A percentile compares a stretch with the other conserved stretches of the same genome.
Evolutionary conservation across 2,329 filamentous ascomycete species (phyloP).

Genomic region (Aspergillus hiratsukae): DNA sequence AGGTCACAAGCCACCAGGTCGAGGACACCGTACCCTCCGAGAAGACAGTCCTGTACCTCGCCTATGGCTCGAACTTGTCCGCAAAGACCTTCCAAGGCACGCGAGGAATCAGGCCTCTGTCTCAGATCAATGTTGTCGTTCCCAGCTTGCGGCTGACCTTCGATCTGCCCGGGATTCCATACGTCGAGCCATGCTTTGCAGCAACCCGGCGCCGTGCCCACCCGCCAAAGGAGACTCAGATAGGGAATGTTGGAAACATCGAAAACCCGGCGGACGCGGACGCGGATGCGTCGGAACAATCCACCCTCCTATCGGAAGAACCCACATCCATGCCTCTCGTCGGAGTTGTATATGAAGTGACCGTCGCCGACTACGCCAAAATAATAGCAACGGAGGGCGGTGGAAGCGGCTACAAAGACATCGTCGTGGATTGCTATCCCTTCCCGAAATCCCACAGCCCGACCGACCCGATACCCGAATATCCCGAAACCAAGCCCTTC

Average conservation of each 20-base stretch:
- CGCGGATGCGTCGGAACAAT: slow-evolving; percentile 29
- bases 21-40: slow-evolving; percentile 5
- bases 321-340: slow-evolving; percentile 66
- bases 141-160: slow-evolving; percentile 76
- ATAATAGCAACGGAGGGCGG: slow-evolving; percentile 92
- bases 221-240: not conserved
- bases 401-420: slow-evolving; percentile 77
- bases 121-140: slow-evolving; percentile 74
- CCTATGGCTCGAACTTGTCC: slow-evolving; percentile 87
- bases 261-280: slow-evolving; percentile 4
- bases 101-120: slow-evolving; percentile 76
- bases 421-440: slow-evolving; percentile 71
- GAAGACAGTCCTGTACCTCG: slow-evolving; percentile 69
- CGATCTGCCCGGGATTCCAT: slow-evolving; percentile 79
- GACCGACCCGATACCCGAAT: slow-evolving; percentile 57
- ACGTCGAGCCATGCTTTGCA: slow-evolving; percentile 86
- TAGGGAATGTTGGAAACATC: slow-evolving; percentile 6
- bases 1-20: slow-evolving; percentile 6
- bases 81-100: slow-evolving; percentile 72
- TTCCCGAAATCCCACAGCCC: slow-evolving; percentile 52
- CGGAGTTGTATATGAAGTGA: slow-evolving; percentile 95
- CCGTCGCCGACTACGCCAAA: slow-evolving; percentile 70
- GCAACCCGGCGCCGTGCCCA: slow-evolving; percentile 63
- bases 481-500: slow-evolving; percentile 63
- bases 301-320: slow-evolving; percentile 21